phyloP scores from a whole-genome alignment of 2,329 filamentous ascomycete species.

The Fusarium illudens region DNA sequence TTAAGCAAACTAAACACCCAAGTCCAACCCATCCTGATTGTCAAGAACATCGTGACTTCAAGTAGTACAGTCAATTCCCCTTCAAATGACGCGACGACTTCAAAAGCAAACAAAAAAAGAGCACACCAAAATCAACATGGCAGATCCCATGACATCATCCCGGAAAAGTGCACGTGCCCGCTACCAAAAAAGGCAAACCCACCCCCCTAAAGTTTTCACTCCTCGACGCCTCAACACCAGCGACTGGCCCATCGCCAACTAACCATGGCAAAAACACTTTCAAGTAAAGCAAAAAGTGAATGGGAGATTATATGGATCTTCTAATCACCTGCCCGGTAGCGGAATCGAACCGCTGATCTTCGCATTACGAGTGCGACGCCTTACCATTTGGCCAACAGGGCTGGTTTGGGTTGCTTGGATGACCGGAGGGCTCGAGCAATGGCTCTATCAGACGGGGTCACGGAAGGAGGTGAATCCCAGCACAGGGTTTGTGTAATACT shows the following conservation, averaged over 20 bases:
- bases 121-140: no score
- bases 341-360: constrained; percentile 42
- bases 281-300: neutral
- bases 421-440: neutral
- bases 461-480: neutral
- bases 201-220: neutral
- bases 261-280: neutral
- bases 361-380: constrained; percentile 42
- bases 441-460: neutral
- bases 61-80: no score
- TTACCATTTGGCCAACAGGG: constrained; percentile 42
- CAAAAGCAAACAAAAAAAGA: neutral
- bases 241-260: neutral
- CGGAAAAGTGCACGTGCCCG: neutral
- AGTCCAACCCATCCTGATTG: no score
- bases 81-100: neutral
- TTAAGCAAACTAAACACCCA: neutral
- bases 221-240: neutral
- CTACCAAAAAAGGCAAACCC: neutral
- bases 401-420: constrained; percentile 14
- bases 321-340: constrained; percentile 23
- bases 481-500: neutral
- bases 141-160: neutral
- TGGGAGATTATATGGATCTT: neutral
- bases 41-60: no score